A percentile compares a stretch with the other conserved stretches of the same genome.
Conservation (phyloP, 2,329 filamentous ascomycete genomes). For the Furcasterigmium furcatum region DNA sequence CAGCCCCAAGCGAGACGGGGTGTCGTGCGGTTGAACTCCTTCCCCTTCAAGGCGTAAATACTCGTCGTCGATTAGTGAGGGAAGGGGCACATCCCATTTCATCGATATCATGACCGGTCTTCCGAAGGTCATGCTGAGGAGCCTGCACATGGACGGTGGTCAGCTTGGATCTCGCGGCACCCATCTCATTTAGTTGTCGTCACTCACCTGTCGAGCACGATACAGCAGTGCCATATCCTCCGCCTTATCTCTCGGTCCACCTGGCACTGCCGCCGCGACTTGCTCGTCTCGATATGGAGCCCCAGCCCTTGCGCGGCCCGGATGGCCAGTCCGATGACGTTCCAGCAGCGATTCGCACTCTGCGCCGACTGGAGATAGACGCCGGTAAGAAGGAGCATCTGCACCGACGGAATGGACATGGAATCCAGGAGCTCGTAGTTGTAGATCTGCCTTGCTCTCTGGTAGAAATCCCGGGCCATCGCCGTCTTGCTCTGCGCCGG, state of each 20-base stretch:
- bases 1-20: conserved; percentile 17
- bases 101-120: conserved; percentile 17
- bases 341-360: conserved; percentile 25
- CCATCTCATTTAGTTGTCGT: background rate
- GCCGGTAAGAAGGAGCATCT: conserved; percentile 21
- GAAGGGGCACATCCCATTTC: conserved; percentile 10
- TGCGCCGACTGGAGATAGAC: conserved; percentile 23
- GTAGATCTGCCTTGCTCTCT: conserved; percentile 18
- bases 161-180: background rate
- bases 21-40: conserved; percentile 14
- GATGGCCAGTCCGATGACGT: conserved; percentile 21
- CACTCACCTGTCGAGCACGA: conserved; percentile 21
- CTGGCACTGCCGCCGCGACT: conserved; percentile 9
- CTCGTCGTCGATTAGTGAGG: conserved; percentile 24
- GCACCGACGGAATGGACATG: conserved; percentile 19
- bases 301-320: conserved; percentile 23
- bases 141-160: conserved; percentile 10
- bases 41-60: conserved; percentile 15
- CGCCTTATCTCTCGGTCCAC: conserved; percentile 21
- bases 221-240: conserved; percentile 24
- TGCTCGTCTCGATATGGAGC: conserved; percentile 14
- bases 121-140: conserved; percentile 21
- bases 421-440: conserved; percentile 21
- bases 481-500: conserved; percentile 1
- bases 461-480: conserved; percentile 20